Conservation (phyloP, 140 eudicot species). For the Oenanthe javanica region DNA sequence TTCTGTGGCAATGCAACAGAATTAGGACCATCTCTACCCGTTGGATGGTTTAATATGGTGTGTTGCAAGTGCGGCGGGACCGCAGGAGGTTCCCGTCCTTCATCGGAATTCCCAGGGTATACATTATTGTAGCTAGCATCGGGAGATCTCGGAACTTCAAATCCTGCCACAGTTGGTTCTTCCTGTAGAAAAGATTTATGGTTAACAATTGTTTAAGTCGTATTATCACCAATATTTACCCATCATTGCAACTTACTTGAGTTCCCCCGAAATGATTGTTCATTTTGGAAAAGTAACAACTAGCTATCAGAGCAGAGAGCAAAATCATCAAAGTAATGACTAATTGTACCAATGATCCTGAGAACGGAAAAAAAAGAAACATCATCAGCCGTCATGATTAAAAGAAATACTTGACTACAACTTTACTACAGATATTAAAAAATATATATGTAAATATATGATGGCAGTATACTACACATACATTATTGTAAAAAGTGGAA, state of each 20-base stretch:
- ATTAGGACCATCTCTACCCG: constrained; percentile 8
- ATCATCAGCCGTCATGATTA: no score
- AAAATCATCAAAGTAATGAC: background rate
- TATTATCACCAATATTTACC: background rate
- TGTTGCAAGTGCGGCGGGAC: constrained; percentile 82
- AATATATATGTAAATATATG: no score
- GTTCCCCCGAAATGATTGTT: constrained; percentile 44
- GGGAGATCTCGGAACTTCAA: constrained; percentile 82
- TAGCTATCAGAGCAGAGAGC: background rate
- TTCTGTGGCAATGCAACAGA: constrained; percentile 26
- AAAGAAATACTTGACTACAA: background rate
- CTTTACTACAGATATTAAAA: no score
- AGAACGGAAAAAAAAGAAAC: background rate
- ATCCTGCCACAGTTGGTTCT: constrained; percentile 70
- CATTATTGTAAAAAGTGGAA: no score
- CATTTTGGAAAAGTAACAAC: constrained; percentile 34
- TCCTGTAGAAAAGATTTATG: constrained; percentile 35
- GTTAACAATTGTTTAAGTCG: background rate
- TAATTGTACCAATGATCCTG: background rate
- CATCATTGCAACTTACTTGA: constrained; percentile 36
- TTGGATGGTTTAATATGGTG: constrained; percentile 35
- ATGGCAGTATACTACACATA: no score
- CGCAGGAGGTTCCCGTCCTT: constrained; percentile 74
- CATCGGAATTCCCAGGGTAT: constrained; percentile 66
- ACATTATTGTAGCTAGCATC: constrained; percentile 78